phyloP scores from a whole-genome alignment of 768 basidiomycete genomes.

The Leccinum aurantiacum region DNA sequence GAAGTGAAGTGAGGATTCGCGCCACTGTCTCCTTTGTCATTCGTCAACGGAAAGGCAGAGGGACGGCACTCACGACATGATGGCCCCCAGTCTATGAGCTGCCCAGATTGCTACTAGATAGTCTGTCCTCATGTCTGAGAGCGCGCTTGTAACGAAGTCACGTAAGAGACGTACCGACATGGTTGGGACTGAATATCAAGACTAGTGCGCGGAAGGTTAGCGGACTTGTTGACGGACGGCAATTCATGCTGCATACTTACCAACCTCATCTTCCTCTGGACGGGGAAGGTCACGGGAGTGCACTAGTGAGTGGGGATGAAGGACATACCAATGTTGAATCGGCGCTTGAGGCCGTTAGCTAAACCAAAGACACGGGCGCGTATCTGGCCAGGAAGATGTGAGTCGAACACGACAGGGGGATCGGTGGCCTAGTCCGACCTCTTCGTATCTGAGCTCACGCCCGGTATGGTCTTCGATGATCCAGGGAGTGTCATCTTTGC shows the following conservation, averaged over 20 bases:
- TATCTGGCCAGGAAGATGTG: slow-evolving; percentile 24
- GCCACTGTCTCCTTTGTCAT: slow-evolving; percentile 39
- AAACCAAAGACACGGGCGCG: slow-evolving; percentile 37
- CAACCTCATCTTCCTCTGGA: slow-evolving; percentile 40
- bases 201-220: slow-evolving; percentile 40
- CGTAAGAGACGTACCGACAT: slow-evolving; percentile 46
- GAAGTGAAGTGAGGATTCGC: slow-evolving; percentile 61
- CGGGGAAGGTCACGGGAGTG: background rate
- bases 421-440: slow-evolving; percentile 26
- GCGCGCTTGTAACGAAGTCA: background rate
- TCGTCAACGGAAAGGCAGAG: background rate
- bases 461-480: slow-evolving; percentile 44
- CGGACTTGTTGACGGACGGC: background rate
- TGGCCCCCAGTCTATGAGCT: slow-evolving; percentile 53
- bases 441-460: slow-evolving; percentile 34
- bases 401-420: background rate
- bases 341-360: slow-evolving; percentile 38
- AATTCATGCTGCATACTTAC: slow-evolving; percentile 24
- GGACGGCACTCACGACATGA: slow-evolving; percentile 49
- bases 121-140: slow-evolving; percentile 35
- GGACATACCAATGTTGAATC: slow-evolving; percentile 36
- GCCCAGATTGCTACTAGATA: slow-evolving; percentile 59
- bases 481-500: slow-evolving; percentile 33
- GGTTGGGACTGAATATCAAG: slow-evolving; percentile 65
- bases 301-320: background rate